Evolutionary conservation across 176 grass and related monocot genomes (phyloP), one percentile per base, ranked within the genome.

Genomic region (Panicum miliaceum): DNA sequence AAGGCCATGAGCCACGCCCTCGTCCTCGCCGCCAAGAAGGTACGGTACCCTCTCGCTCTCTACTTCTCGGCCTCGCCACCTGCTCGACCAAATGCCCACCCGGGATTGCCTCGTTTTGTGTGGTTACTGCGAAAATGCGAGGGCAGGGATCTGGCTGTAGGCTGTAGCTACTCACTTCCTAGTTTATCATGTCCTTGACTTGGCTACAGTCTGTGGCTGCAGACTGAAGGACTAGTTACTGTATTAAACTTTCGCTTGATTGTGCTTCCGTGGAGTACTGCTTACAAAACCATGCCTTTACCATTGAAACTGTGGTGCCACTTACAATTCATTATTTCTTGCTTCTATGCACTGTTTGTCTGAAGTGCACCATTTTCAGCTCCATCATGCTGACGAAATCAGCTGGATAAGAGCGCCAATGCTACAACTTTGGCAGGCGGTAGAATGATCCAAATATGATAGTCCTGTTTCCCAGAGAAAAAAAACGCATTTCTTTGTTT

Each of bases 21-120:
- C 48, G 87, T 98, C 69, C 89, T 95, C 76, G 96, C 92, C 43
- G 96, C 91, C 34, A 98, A 98, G 85, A 98, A 90, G 92, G 95
- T 94, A 47, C 22, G 19, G 26, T 29, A 2, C 23, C 42, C 69
- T 42, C 58, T 10, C 12, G 1, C 23, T 23, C 69, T 35, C 48
- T 6, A 32, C 12, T 2, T 71, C 36, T 18, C 19, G 32, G 46
- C 34, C 34, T 69, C 36, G 37, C 63, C 18, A 72, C 45, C 52
- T 78, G 78, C 71, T 92, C 53, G 61, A 87, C 12, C 27, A 10
- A 81, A 45, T 80, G 54, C 81, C 54, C 1, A 4, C 20, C 12
- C 22, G 13, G 32, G 16, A 12, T 25, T 47, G 1, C 34, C 6
- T 43, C 3, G 20, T 23, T 40, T 6, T 42, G 11, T 52, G 38